Evolutionary conservation across 208 protist species (phyloP).

Genomic region (Vickermania ingenoplastis): DNA sequence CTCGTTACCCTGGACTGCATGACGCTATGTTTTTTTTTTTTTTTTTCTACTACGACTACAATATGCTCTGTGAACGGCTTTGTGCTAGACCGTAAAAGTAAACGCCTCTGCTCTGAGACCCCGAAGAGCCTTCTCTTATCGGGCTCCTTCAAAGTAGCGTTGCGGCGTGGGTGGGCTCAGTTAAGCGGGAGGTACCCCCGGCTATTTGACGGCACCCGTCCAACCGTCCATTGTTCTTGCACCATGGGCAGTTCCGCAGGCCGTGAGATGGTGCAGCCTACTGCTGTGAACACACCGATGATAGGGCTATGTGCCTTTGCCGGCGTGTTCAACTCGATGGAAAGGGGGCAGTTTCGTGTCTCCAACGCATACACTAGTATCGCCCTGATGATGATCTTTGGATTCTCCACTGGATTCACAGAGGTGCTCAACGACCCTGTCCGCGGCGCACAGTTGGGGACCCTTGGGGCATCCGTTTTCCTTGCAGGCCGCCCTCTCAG

Average conservation of each 20-base stretch:
- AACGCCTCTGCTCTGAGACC: not conserved
- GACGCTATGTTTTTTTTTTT: too few relatives aligned
- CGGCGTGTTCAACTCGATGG: conserved; percentile 63
- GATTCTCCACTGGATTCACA: conserved; percentile 37
- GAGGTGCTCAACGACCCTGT: conserved; percentile 23
- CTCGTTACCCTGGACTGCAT: too few relatives aligned
- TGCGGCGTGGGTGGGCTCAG: too few relatives aligned
- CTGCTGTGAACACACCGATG: conserved; percentile 54
- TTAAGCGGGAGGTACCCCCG: not conserved
- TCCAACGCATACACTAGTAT: conserved; percentile 63
- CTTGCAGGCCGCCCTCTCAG: conserved; percentile 33
- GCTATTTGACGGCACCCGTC: not conserved
- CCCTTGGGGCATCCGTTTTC: conserved; percentile 31
- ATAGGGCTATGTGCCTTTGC: conserved; percentile 38
- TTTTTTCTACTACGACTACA: not conserved
- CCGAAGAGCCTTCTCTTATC: too few relatives aligned
- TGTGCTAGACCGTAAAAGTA: conserved; percentile 3
- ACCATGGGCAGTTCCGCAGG: conserved; percentile 22
- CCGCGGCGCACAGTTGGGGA: conserved; percentile 43
- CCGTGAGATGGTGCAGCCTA: conserved; percentile 33
- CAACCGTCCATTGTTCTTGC: not conserved
- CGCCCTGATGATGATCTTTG: conserved; percentile 25
- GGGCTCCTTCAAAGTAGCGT: too few relatives aligned
- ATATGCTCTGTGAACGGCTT: conserved; percentile 4
- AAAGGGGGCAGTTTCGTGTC: conserved; percentile 34